A percentile compares a stretch with the other conserved stretches of the same genome.
phyloP scores from a whole-genome alignment of 345 rosid genomes.

The Litchi chinensis region DNA sequence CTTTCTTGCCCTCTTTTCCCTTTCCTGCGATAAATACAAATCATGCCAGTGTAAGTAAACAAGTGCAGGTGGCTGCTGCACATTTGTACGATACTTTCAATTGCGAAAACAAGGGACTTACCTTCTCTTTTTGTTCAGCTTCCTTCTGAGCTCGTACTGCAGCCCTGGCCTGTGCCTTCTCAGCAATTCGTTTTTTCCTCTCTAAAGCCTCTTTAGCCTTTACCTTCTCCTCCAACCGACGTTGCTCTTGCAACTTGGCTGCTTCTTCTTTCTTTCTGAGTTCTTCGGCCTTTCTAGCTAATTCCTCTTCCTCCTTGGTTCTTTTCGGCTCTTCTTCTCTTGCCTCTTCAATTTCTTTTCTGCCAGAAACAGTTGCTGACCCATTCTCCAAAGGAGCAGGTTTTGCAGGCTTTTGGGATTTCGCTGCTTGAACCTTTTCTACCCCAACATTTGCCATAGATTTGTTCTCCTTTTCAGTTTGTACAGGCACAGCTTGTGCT shows the following conservation, averaged over 20 bases:
- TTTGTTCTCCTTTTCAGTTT: slow-evolving; percentile 39
- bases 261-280: slow-evolving; percentile 70
- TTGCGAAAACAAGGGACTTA: slow-evolving; percentile 25
- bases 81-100: background rate
- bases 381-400: slow-evolving; percentile 35
- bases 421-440: slow-evolving; percentile 44
- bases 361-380: slow-evolving; percentile 35
- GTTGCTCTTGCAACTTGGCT: slow-evolving; percentile 60
- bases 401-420: slow-evolving; percentile 43
- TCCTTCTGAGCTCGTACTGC: slow-evolving; percentile 67
- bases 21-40: slow-evolving; percentile 51
- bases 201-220: slow-evolving; percentile 83
- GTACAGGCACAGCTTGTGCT: slow-evolving; percentile 32
- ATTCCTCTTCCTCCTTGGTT: slow-evolving; percentile 76
- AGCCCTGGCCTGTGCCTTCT: slow-evolving; percentile 78
- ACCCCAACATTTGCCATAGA: slow-evolving; percentile 37
- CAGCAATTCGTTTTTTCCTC: slow-evolving; percentile 72
- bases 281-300: slow-evolving; percentile 71
- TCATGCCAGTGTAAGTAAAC: background rate
- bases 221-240: slow-evolving; percentile 65
- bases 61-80: background rate
- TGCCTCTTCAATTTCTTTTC: slow-evolving; percentile 45
- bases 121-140: slow-evolving; percentile 81
- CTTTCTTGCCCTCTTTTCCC: slow-evolving; percentile 78
- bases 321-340: slow-evolving; percentile 54